phyloP scores from a whole-genome alignment of 2,329 filamentous ascomycete genomes.

The Diaporthe sp. region DNA sequence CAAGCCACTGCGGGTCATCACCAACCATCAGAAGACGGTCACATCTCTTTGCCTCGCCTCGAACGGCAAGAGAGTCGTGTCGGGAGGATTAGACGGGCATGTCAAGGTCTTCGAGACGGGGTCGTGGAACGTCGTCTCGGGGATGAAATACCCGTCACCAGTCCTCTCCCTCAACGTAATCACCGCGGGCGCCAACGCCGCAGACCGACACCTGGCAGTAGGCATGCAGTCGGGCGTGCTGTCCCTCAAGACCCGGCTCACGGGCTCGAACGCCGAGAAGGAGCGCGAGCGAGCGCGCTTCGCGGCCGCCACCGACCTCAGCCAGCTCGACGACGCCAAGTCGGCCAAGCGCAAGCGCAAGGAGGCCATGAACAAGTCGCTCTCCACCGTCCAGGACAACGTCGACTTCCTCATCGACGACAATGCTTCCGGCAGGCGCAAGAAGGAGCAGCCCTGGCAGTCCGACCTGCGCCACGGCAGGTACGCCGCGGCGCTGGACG shows the following conservation, averaged over 20 bases:
- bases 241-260: conserved; percentile 89
- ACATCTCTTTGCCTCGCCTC: conserved; percentile 88
- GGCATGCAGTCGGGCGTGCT: conserved; percentile 96
- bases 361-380: conserved; percentile 61
- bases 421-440: conserved; percentile 57
- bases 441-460: conserved; percentile 83
- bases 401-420: conserved; percentile 91
- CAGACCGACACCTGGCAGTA: conserved; percentile 94
- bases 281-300: conserved; percentile 82
- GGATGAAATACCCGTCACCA: conserved; percentile 92
- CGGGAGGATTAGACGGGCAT: conserved; percentile 92
- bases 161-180: conserved; percentile 88
- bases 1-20: conserved; percentile 86
- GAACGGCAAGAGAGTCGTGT: conserved; percentile 83
- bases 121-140: conserved; percentile 96
- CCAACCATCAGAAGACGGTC: conserved; percentile 98
- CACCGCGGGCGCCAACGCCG: conserved; percentile 73
- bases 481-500: conserved; percentile 84
- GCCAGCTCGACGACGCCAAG: conserved; percentile 77
- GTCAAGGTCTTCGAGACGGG: conserved; percentile 97
- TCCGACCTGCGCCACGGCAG: conserved; percentile 81
- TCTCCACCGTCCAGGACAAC: conserved; percentile 86
- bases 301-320: conserved; percentile 84
- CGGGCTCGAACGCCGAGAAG: conserved; percentile 84
- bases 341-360: conserved; percentile 77